Evolutionary conservation across 2,329 filamentous ascomycete species (phyloP), one percentile per base, ranked within the genome.

Genomic region (Sphaerostilbella broomeana): DNA sequence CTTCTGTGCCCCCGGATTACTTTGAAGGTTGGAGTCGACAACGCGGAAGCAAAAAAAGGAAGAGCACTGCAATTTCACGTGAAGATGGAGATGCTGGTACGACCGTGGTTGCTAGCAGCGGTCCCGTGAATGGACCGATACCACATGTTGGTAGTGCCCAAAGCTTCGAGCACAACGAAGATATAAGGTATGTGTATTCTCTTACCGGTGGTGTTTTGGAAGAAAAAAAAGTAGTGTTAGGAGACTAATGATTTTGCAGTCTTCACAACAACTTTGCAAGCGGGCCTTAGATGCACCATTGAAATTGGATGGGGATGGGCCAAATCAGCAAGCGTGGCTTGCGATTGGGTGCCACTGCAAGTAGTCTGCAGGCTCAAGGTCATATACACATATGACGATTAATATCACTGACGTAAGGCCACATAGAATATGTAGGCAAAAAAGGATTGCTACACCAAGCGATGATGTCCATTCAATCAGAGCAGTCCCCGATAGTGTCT

Each of bases 21-120:
- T 92, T 95, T 51, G 78, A 86, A 49, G 85, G 87, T 53, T 70
- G 94, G 5, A 81, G 86, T 61, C 68, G 73, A 43, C 63, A 88
- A 13, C 73, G 86, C 38, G 84, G 82, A 32, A 80, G 86, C 59
- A 81, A 76, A 46, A 43, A 46, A 42, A 24, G 40, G 10, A 50
- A 50, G 35, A 37, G 25, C 9, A 19, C 13, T 9, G 25, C 27
- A 18, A 10, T 30, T 13, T 12, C 12, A 30, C 8, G 9, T 17
- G 12, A 30, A 8, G 27, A 30, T 43, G 10, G 38, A 45, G 4
- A 39, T 43, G 7, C 26, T 13, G 26, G n/a, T 13, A 7, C 13
- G 8, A 21, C 35, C 16, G 17, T 49, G 3, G 40, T 55, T 12
- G 55, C 48, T 4, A 59, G 47, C 38, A 43, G 54, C 24, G 56